phyloP scores from a whole-genome alignment of 1,284 basidiomycete species.

The Sporisorium iseilematis-ciliati region DNA sequence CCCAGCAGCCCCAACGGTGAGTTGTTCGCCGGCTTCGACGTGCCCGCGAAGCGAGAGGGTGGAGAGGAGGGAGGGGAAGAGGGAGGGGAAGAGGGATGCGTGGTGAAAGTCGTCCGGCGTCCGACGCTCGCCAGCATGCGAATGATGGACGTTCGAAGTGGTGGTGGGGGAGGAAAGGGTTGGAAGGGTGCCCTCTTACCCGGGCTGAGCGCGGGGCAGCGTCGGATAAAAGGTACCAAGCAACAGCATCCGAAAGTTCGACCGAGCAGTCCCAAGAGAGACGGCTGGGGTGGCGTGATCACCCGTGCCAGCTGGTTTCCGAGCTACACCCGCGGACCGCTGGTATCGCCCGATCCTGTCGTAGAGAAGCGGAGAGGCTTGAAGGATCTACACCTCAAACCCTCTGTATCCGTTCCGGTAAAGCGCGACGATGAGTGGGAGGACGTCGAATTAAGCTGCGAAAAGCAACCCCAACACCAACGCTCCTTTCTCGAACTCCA shows the following conservation, averaged over 20 bases:
- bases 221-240: constrained; percentile 28
- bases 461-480: not conserved
- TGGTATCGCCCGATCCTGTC: constrained; percentile 32
- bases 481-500: constrained; percentile 34
- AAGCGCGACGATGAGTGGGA: constrained; percentile 37
- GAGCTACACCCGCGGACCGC: constrained; percentile 15
- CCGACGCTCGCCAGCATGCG: constrained; percentile 27
- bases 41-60: not conserved
- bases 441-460: too few relatives aligned
- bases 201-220: too few relatives aligned
- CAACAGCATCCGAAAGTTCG: not conserved
- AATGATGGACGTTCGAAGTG: too few relatives aligned
- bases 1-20: constrained; percentile 43
- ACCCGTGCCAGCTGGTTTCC: constrained; percentile 42
- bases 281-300: constrained; percentile 47
- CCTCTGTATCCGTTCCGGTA: not conserved
- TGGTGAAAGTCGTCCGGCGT: constrained; percentile 16
- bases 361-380: constrained; percentile 1
- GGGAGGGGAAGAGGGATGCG: not conserved
- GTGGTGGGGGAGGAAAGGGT: not conserved
- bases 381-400: constrained; percentile 17
- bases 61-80: not conserved
- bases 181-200: too few relatives aligned
- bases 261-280: constrained; percentile 1
- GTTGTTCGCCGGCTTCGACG: constrained; percentile 33